Conservation (phyloP, 1,284 basidiomycete genomes). For the Marasmius sp. region DNA sequence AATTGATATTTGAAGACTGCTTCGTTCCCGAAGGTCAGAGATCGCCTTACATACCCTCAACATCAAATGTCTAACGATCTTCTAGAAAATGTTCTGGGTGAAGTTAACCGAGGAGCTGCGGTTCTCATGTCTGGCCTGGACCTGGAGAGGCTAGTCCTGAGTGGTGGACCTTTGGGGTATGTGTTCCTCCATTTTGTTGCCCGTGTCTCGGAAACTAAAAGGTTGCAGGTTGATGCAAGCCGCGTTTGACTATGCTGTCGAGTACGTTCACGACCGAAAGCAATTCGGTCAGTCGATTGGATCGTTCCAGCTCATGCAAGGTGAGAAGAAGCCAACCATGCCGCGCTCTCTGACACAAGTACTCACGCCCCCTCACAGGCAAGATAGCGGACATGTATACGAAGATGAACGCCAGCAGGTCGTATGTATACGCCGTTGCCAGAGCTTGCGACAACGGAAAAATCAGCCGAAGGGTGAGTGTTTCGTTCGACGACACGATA, state of each 20-base stretch:
- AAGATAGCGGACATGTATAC: constrained; percentile 96
- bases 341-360: background rate
- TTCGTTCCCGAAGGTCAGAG: constrained; percentile 76
- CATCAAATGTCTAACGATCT: constrained; percentile 12
- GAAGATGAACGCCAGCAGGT: constrained; percentile 82
- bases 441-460: constrained; percentile 83
- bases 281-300: constrained; percentile 88
- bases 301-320: constrained; percentile 97
- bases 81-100: constrained; percentile 82
- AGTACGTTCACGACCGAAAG: constrained; percentile 89
- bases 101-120: constrained; percentile 75
- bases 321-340: constrained; percentile 34
- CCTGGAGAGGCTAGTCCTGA: constrained; percentile 88
- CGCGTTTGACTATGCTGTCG: constrained; percentile 86
- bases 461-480: constrained; percentile 74
- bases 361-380: constrained; percentile 34
- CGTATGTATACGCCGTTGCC: constrained; percentile 93
- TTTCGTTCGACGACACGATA: background rate
- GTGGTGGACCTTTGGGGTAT: constrained; percentile 72
- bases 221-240: constrained; percentile 86
- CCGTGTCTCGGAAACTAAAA: constrained; percentile 2
- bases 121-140: constrained; percentile 96
- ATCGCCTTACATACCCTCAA: background rate
- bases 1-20: constrained; percentile 91
- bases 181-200: constrained; percentile 16